phyloP scores from a whole-genome alignment of 83 land plant species.

The Picea mariana region DNA sequence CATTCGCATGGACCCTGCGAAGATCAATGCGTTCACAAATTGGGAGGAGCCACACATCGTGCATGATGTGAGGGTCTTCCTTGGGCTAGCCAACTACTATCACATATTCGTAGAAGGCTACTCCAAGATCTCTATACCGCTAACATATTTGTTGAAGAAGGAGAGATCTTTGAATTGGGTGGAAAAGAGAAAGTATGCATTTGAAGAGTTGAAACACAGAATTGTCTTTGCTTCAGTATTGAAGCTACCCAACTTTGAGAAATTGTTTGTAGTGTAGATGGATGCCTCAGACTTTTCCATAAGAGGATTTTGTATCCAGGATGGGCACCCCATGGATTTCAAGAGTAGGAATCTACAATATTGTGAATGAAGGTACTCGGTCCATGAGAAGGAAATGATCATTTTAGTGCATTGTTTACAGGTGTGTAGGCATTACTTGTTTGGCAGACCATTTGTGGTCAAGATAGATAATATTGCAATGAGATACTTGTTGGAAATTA shows the following conservation, averaged over 20 bases:
- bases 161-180: not conserved
- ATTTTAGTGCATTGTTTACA: slow-evolving; percentile 23
- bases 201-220: not conserved
- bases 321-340: not conserved
- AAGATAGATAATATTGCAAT: not conserved
- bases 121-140: not conserved
- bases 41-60: not conserved
- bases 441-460: not conserved
- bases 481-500: not conserved
- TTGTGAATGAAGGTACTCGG: slow-evolving; percentile 12
- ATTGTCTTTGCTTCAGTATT: not conserved
- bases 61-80: not conserved
- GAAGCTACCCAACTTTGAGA: not conserved
- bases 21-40: not conserved
- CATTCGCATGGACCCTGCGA: not conserved
- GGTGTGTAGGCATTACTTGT: slow-evolving; percentile 23
- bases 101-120: not conserved
- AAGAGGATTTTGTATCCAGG: not conserved
- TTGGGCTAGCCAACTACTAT: not conserved
- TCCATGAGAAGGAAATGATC: slow-evolving; percentile 31
- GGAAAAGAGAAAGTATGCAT: not conserved
- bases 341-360: slow-evolving; percentile 26
- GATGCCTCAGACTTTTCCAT: not conserved
- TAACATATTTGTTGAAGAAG: not conserved
- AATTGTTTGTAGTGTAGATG: not conserved